Conservation (phyloP, 2,329 filamentous ascomycete genomes). For the Botrytis elliptica region DNA sequence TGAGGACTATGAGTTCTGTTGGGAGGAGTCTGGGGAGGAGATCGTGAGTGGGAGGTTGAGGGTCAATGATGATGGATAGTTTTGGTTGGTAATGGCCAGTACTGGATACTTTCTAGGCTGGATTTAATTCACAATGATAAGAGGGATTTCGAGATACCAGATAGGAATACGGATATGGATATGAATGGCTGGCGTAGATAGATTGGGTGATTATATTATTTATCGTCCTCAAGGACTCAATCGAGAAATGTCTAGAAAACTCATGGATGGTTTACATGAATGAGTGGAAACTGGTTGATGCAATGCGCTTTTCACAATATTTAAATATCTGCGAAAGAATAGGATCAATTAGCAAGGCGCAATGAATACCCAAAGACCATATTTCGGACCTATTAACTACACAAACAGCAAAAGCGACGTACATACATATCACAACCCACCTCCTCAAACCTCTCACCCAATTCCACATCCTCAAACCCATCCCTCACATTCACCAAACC, state of each 20-base stretch:
- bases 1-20: constrained; percentile 15
- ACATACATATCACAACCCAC: not conserved
- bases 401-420: not conserved
- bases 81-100: not conserved
- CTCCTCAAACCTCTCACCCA: not conserved
- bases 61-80: not conserved
- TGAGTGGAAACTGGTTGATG: not conserved
- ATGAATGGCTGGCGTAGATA: not conserved
- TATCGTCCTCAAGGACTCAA: not conserved
- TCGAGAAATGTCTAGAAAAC: not conserved
- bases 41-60: not conserved
- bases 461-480: not conserved
- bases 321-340: not conserved
- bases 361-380: not conserved
- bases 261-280: not conserved
- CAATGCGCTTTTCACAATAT: not conserved
- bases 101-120: not conserved
- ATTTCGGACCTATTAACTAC: not conserved
- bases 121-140: not conserved
- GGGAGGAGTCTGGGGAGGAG: constrained; percentile 15
- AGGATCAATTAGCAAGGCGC: not conserved
- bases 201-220: not conserved
- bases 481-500: not conserved
- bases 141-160: not conserved
- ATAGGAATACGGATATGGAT: not conserved